Evolutionary conservation across 1,284 basidiomycete species (phyloP).

Genomic region (Trametes sp.): DNA sequence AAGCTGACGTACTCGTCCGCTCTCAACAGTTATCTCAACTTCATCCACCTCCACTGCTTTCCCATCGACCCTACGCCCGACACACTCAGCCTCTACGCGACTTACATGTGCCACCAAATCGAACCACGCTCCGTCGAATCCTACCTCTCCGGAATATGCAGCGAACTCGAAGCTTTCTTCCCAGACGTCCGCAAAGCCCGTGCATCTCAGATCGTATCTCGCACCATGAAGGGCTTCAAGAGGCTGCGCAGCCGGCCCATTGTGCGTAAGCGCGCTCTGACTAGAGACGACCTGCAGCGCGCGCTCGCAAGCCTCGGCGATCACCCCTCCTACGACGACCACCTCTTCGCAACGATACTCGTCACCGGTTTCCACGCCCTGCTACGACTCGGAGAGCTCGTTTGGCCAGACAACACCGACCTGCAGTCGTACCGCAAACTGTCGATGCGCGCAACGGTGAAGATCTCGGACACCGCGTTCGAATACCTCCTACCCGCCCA

Average conservation of each 20-base stretch:
- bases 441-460: slow-evolving; percentile 29
- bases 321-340: slow-evolving; percentile 16
- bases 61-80: slow-evolving; percentile 44
- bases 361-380: slow-evolving; percentile 43
- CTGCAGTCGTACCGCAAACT: slow-evolving; percentile 35
- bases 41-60: slow-evolving; percentile 44
- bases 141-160: slow-evolving; percentile 52
- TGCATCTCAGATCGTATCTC: slow-evolving; percentile 37
- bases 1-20: slow-evolving; percentile 42
- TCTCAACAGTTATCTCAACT: slow-evolving; percentile 49
- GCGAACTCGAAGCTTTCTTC: slow-evolving; percentile 42
- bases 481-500: slow-evolving; percentile 41
- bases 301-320: not conserved
- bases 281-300: slow-evolving; percentile 42
- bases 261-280: slow-evolving; percentile 40
- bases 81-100: slow-evolving; percentile 45
- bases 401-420: slow-evolving; percentile 27
- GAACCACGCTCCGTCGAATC: slow-evolving; percentile 44
- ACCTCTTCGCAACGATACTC: slow-evolving; percentile 39
- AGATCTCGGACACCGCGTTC: not conserved
- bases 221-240: slow-evolving; percentile 45
- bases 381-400: slow-evolving; percentile 43
- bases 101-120: slow-evolving; percentile 51
- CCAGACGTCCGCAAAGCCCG: slow-evolving; percentile 15
- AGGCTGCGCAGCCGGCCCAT: slow-evolving; percentile 26